phyloP scores from a whole-genome alignment of 2,329 filamentous ascomycete genomes.

The Alternaria arborescens region DNA sequence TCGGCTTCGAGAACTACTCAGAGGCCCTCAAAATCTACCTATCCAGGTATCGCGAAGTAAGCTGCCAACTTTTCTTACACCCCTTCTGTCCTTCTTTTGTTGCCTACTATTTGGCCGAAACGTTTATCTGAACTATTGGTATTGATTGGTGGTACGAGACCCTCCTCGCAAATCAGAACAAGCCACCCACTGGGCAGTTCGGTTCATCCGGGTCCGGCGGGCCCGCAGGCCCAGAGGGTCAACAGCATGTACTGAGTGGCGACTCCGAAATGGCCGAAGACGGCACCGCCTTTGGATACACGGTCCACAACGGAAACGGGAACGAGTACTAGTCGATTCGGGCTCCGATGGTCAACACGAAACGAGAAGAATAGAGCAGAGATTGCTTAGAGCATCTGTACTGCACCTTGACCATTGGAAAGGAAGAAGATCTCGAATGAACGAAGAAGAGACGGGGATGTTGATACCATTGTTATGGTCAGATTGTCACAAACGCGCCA shows the following conservation, averaged over 20 bases:
- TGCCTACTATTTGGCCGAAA: constrained; percentile 51
- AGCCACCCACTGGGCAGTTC: constrained; percentile 58
- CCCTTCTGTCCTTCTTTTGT: constrained; percentile 45
- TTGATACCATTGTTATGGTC: constrained; percentile 14
- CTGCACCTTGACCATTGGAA: constrained; percentile 32
- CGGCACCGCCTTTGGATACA: constrained; percentile 53
- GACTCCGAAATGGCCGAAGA: constrained; percentile 56
- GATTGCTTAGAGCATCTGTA: constrained; percentile 17
- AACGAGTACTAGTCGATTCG: constrained; percentile 49
- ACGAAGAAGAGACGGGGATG: constrained; percentile 7
- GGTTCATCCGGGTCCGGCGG: constrained; percentile 46
- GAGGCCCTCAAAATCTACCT: constrained; percentile 98
- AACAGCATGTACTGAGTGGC: constrained; percentile 55
- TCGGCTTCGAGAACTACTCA: constrained; percentile 98
- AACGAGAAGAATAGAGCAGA: constrained; percentile 1
- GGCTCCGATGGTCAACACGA: constrained; percentile 22
- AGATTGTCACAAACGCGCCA: constrained; percentile 30
- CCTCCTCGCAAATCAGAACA: constrained; percentile 76
- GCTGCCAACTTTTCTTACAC: constrained; percentile 54
- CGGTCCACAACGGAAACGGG: constrained; percentile 54
- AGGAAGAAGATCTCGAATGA: background rate
- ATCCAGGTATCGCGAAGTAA: constrained; percentile 96
- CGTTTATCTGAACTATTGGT: constrained; percentile 59
- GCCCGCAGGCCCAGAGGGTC: constrained; percentile 48
- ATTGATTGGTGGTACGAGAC: constrained; percentile 70